Base-by-base conservation (phyloP, 108 stramenopile species). In the Stephanodiscus triporus region DNA sequence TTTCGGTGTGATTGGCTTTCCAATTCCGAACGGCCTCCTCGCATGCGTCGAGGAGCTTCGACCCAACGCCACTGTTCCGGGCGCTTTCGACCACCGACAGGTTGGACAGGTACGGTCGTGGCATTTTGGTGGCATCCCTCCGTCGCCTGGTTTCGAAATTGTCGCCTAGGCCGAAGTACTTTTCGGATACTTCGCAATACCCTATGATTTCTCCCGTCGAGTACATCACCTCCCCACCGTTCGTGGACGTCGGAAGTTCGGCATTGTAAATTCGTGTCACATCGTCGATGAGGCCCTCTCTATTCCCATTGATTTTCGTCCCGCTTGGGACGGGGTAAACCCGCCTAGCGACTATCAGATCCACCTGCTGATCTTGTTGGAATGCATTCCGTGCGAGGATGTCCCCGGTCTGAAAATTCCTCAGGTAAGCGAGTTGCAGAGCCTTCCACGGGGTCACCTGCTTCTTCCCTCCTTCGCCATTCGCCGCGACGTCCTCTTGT, bases 21-120 rank as follows among this genome's bases (percentile, higher is more conserved):
- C 92, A 93, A 30, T 76, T 63, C 5, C 42, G 36, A 24, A 91
- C 88, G 62, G 80, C 82, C 23, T 78, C 38, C 79, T 91, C 93
- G 53, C 90, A 88, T 22, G 59, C 73, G 56, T 90, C 85, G 42
- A 91, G 40, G n/a, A 94, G 68, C 60, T 75, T 75, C 5, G 87
- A 83, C 17, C 90, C 93, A 2, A 94, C 83, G 6, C 92, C 93
- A 49, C 75, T 85, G 38, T 77, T 55, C 53, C 93, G 84, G 19
- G 89, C 89, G 17, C 77, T 60, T 38, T 79, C 63, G 13, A 50
- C 72, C 2, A 94, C 93, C 16, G 86, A 83, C 2, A 94, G 72
- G 59, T 94, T 94, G 16, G 89, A 84, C 30, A 94, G 64, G 50
- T 91, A 74, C 38, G 93, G 93, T 10, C 87, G 77, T 16, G 73